Conservation (phyloP, 2,329 filamentous ascomycete species). For the Simplicillium sp. region DNA sequence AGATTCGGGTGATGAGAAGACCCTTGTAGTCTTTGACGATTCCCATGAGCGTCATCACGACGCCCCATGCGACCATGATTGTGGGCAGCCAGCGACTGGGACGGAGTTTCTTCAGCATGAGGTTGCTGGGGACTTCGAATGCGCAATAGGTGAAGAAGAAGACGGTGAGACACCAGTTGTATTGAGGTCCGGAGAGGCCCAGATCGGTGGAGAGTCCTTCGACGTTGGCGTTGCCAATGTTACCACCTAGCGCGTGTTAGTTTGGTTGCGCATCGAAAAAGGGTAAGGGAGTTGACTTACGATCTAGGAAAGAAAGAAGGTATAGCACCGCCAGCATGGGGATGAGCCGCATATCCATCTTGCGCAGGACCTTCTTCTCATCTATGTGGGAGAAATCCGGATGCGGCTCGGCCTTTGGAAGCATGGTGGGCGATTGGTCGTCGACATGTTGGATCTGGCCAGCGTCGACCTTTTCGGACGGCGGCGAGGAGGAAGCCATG, state of each 20-base stretch:
- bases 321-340: constrained; percentile 60
- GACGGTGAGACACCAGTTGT: constrained; percentile 59
- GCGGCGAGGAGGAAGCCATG: neutral
- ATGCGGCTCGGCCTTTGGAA: neutral
- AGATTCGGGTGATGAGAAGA: constrained; percentile 40
- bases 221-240: constrained; percentile 60
- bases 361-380: constrained; percentile 51
- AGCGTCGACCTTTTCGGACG: neutral
- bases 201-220: constrained; percentile 24
- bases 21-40: constrained; percentile 39
- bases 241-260: constrained; percentile 34
- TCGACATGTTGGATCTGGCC: neutral
- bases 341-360: constrained; percentile 43
- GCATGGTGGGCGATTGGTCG: neutral
- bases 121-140: constrained; percentile 66
- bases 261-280: neutral
- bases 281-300: constrained; percentile 17
- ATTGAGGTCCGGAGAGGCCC: constrained; percentile 22
- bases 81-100: constrained; percentile 66
- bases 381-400: constrained; percentile 23
- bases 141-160: constrained; percentile 74
- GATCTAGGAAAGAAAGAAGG: constrained; percentile 59
- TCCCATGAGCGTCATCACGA: constrained; percentile 42
- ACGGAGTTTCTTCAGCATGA: constrained; percentile 63
- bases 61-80: constrained; percentile 59